Conservation (phyloP, 2,329 filamentous ascomycete species). For the Stemphylium vesicarium region DNA sequence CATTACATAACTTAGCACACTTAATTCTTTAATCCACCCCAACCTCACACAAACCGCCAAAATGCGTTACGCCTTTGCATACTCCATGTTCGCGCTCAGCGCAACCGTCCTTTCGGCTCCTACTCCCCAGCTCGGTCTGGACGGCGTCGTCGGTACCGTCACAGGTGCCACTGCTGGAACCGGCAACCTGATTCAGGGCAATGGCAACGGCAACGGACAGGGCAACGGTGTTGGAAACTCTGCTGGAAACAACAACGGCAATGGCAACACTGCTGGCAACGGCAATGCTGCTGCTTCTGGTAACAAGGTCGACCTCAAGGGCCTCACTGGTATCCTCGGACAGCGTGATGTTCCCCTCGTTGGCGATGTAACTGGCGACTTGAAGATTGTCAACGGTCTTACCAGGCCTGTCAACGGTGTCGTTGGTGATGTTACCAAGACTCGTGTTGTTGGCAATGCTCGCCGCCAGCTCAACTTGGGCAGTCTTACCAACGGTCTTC, state of each 20-base stretch:
- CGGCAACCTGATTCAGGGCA: background rate
- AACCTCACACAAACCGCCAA: conserved; percentile 1
- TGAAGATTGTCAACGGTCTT: background rate
- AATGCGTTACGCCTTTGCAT: conserved; percentile 21
- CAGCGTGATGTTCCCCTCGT: too few relatives aligned
- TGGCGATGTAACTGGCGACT: too few relatives aligned
- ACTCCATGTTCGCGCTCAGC: conserved; percentile 22
- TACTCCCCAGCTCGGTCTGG: conserved; percentile 12
- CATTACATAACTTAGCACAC: background rate
- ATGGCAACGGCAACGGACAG: conserved; percentile 15
- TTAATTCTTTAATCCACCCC: background rate
- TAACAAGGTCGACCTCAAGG: conserved; percentile 18
- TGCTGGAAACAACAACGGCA: too few relatives aligned
- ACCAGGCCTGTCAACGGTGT: background rate
- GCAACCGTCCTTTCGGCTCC: conserved; percentile 26
- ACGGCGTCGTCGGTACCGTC: conserved; percentile 16
- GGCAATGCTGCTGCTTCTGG: background rate
- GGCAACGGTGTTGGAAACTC: too few relatives aligned
- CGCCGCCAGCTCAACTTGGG: background rate
- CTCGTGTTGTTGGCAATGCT: background rate
- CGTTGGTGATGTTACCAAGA: background rate
- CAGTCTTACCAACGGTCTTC: too few relatives aligned
- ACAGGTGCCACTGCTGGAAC: conserved; percentile 9
- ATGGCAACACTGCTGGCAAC: too few relatives aligned
- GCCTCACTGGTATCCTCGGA: conserved; percentile 5